phyloP scores from a whole-genome alignment of 495 filamentous ascomycete genomes.

The Penicillium robsamsonii region DNA sequence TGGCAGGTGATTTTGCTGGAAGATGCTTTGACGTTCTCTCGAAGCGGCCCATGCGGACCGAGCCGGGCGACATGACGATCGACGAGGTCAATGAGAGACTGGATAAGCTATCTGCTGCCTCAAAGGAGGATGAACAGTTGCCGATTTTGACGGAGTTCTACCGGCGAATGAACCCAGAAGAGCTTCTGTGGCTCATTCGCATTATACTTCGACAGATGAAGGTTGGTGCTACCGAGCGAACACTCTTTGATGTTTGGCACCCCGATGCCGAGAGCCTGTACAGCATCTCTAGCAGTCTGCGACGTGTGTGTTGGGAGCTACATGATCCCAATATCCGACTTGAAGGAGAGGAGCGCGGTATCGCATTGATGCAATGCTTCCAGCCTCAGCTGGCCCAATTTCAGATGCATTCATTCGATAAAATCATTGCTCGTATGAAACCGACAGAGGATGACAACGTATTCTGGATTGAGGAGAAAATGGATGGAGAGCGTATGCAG shows the following conservation, averaged over 20 bases:
- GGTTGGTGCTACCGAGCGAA: constrained; percentile 93
- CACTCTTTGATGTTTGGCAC: constrained; percentile 89
- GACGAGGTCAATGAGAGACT: constrained; percentile 86
- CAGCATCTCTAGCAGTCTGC: constrained; percentile 84
- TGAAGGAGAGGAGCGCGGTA: constrained; percentile 69
- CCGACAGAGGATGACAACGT: constrained; percentile 64
- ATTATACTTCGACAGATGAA: constrained; percentile 98
- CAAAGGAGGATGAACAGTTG: constrained; percentile 77
- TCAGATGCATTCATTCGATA: constrained; percentile 84
- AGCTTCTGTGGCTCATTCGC: constrained; percentile 89
- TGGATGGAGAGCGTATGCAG: constrained; percentile 97
- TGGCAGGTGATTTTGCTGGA: constrained; percentile 88
- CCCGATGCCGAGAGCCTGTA: constrained; percentile 88
- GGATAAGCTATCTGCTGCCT: constrained; percentile 70
- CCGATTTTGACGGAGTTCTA: constrained; percentile 83
- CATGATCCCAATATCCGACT: constrained; percentile 73
- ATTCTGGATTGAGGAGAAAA: constrained; percentile 98
- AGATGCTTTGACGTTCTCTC: constrained; percentile 82
- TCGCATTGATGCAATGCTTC: constrained; percentile 90
- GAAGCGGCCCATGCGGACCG: constrained; percentile 75
- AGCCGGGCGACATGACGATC: constrained; percentile 75
- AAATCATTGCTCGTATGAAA: constrained; percentile 71
- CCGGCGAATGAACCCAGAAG: constrained; percentile 85
- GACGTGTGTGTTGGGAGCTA: constrained; percentile 94
- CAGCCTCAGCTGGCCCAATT: constrained; percentile 97